Base-by-base conservation (phyloP, 805 yeast species). In the Alloascoidea africana region DNA sequence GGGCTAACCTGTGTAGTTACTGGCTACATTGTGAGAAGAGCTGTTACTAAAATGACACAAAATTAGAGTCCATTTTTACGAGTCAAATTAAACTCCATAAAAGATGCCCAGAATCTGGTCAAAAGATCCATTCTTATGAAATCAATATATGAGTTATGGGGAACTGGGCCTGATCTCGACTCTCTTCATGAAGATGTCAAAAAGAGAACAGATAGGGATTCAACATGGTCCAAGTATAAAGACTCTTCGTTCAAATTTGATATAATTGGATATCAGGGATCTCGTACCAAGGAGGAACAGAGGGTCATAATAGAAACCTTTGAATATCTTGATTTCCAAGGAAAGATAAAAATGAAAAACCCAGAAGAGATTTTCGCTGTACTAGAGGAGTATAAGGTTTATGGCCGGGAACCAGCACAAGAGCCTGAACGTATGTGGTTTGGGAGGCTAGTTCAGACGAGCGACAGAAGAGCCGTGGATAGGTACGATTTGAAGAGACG, bases 91-190 rank as follows among this genome's bases (percentile, higher is more conserved):
- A 70, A 70, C 18, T 63, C 67, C 47, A 94, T 81, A 46, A 66
- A 68, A 8, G 70, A 71, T 32, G 98, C 97, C 0, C 48, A 49
- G 4, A 60, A 66, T 36, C 65, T 84, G 53, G 62, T 86, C 14
- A 59, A 62, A 33, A 60, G 96, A 43, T 71, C 93, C 2, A 66
- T 89, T 13, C 58, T 89, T 32, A 65, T 79, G 3, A 69, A 76
- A 41, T 83, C 83, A 0, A 73, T 89, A 19, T 91, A 84, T 52
- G 94, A 87, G 48, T 56, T 82, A 3, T 86, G 91, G 84, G 94
- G 94, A 0, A 56, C 64, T 36, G 96, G 91, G 1, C 41, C 43
- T 0, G 59, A 63, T 3, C 52, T 73, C 38, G 76, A 68, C 0
- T 66, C 63, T 27, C 53, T 87, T 30, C 96, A 86, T 49, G 56